These are phyloP conservation scores for Eucalyptus curtisii DNA, from an alignment of 345 rosid species.

Conservation along the genomic window DNA sequence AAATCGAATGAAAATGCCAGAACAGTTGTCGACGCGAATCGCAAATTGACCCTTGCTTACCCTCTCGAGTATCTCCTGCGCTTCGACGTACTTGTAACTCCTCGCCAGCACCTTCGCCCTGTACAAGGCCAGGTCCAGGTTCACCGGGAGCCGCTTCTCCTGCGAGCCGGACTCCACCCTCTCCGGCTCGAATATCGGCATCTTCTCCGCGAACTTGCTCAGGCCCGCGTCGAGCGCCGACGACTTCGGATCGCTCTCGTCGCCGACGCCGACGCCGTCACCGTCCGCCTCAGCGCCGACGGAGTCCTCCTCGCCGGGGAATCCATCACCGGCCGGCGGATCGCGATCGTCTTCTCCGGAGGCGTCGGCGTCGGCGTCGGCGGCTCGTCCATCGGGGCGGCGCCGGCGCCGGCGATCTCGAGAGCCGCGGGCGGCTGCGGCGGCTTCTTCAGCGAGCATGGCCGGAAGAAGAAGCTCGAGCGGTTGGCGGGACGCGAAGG, in stretches of 20 bases:
- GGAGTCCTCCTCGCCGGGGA: constrained; percentile 22
- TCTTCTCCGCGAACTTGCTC: constrained; percentile 60
- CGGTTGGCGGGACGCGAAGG: constrained; percentile 15
- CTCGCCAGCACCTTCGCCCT: constrained; percentile 59
- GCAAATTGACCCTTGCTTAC: constrained; percentile 7
- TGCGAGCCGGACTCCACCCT: constrained; percentile 30
- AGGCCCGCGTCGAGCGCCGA: constrained; percentile 49
- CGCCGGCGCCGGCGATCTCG: background rate
- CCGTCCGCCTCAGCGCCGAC: background rate
- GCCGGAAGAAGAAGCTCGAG: constrained; percentile 6
- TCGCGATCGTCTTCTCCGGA: constrained; percentile 1
- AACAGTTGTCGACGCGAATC: background rate
- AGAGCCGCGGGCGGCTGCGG: background rate
- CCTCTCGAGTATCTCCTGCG: constrained; percentile 64
- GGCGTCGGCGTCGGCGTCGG: background rate
- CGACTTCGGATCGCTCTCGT: background rate
- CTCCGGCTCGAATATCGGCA: constrained; percentile 87
- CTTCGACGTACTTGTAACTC: constrained; percentile 46
- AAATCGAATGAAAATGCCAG: background rate
- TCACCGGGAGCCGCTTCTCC: constrained; percentile 56
- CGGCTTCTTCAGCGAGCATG: background rate
- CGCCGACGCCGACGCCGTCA: constrained; percentile 1
- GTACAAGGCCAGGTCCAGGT: constrained; percentile 80
- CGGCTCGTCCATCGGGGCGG: background rate
- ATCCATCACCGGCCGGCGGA: constrained; percentile 67